phyloP scores from a whole-genome alignment of 768 basidiomycete species.

The Psilocybe sp. region DNA sequence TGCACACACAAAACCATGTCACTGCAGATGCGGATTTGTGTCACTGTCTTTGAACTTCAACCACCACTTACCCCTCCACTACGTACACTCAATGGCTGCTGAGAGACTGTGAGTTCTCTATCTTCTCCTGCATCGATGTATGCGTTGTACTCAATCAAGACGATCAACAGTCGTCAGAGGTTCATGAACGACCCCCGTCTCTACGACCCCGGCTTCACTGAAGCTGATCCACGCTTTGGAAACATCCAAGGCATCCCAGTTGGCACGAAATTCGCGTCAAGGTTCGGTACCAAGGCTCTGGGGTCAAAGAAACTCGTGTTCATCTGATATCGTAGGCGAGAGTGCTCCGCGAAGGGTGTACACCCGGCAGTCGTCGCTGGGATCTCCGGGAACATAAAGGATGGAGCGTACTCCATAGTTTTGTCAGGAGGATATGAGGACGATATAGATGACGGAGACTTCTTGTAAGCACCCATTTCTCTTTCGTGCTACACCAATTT shows the following conservation, averaged over 20 bases:
- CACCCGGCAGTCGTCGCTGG: constrained; percentile 30
- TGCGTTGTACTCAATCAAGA: not conserved
- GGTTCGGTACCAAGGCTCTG: constrained; percentile 11
- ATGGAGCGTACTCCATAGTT: constrained; percentile 40
- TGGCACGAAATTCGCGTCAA: constrained; percentile 18
- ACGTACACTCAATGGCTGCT: constrained; percentile 5
- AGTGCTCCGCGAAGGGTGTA: constrained; percentile 20
- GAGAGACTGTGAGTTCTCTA: constrained; percentile 21
- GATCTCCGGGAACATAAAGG: constrained; percentile 25
- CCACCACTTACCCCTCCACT: constrained; percentile 7
- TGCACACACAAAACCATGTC: too few species aligned
- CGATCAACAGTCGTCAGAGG: constrained; percentile 15
- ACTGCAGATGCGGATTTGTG: too few species aligned
- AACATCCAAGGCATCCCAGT: constrained; percentile 16
- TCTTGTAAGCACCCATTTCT: constrained; percentile 25
- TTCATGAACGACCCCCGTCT: constrained; percentile 18
- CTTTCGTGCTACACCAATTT: not conserved
- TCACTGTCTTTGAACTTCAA: not conserved
- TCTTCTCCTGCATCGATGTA: not conserved
- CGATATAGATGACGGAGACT: constrained; percentile 35
- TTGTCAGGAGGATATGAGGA: constrained; percentile 40
- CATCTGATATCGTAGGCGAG: constrained; percentile 17
- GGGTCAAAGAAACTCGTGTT: not conserved
- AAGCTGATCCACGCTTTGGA: constrained; percentile 21
- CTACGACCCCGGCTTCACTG: constrained; percentile 15